phyloP scores from a whole-genome alignment of 2,329 filamentous ascomycete genomes.

The Paecilomyces sp. region DNA sequence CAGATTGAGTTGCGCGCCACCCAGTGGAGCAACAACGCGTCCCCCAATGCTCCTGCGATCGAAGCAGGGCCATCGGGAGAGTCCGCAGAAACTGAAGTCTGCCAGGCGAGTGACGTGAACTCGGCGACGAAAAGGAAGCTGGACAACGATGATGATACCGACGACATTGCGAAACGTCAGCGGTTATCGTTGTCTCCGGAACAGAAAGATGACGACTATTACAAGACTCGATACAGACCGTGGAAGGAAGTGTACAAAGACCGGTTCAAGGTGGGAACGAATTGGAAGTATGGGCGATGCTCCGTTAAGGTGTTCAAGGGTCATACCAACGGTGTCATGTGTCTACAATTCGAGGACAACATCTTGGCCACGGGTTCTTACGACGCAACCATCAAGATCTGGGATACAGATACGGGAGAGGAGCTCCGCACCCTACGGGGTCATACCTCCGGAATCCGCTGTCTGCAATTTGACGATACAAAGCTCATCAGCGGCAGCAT shows the following conservation, averaged over 20 bases:
- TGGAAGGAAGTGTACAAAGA: slow-evolving; percentile 99
- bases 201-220: slow-evolving; percentile 38
- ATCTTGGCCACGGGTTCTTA: slow-evolving; percentile 92
- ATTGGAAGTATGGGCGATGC: slow-evolving; percentile 94
- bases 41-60: slow-evolving; percentile 42
- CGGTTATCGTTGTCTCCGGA: slow-evolving; percentile 20
- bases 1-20: slow-evolving; percentile 68
- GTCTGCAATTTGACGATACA: slow-evolving; percentile 85
- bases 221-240: slow-evolving; percentile 52
- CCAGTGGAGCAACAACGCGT: slow-evolving; percentile 50
- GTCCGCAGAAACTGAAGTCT: not conserved
- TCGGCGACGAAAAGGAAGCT: not conserved
- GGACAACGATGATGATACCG: slow-evolving; percentile 14
- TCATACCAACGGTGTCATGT: slow-evolving; percentile 81
- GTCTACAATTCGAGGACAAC: slow-evolving; percentile 74
- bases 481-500: slow-evolving; percentile 87
- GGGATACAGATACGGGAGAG: slow-evolving; percentile 84
- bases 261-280: slow-evolving; percentile 88
- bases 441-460: slow-evolving; percentile 75
- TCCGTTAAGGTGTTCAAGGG: slow-evolving; percentile 77
- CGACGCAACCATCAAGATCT: slow-evolving; percentile 90
- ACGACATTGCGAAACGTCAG: slow-evolving; percentile 23
- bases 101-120: slow-evolving; percentile 2
- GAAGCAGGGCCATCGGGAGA: slow-evolving; percentile 19
- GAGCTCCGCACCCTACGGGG: slow-evolving; percentile 78